Base-by-base conservation (phyloP, 1,284 basidiomycete species). In the Hemileia vastatrix region DNA sequence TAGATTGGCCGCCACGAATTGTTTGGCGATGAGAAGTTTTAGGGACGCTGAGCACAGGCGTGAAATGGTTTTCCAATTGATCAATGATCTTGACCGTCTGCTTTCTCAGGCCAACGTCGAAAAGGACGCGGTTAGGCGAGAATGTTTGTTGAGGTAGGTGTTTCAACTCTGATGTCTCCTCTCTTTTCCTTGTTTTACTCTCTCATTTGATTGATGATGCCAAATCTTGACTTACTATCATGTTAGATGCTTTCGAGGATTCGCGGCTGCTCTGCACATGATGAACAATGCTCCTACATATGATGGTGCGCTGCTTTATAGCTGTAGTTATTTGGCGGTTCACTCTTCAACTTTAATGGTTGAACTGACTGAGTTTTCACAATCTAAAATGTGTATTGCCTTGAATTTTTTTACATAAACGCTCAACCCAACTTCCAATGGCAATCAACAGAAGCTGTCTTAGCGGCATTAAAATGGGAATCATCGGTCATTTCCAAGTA, bases 281-380 rank as follows among this genome's bases (percentile, higher is more conserved):
- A 60, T 60, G 50, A 60, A 60, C 48, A 50, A 51, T 31, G 18
- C 58, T 24, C 53, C 58, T 15, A 53, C 58, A 8, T 60, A 54
- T 53, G 58, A 60, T 54, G 58, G 58, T 60, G 48, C 21, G 58
- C n/a, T n/a, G n/a, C n/a, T n/a, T n/a, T n/a, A n/a, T n/a, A n/a
- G n/a, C n/a, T n/a, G n/a, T 45, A 3, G 19, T 49, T 15, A 49
- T 3, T 53, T 33, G 11, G 9, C 9, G 15, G 43, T 24, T 23
- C 9, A 53, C 23, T 47, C 24, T 31, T 40, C 19, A 52, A 15
- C 49, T 31, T 27, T 13, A 5, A 5, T 31, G 3, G n/a, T 15
- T 31, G 11, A 24, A 19, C n/a, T 11, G 8, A 31, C 24, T 23
- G 5, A 18, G 13, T 56, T 45, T 32, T 18, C 13, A 19, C 52